A percentile compares a stretch with the other conserved stretches of the same genome.
Evolutionary conservation across 2,329 filamentous ascomycete species (phyloP).

Genomic region (Nigrograna mackinnonii): DNA sequence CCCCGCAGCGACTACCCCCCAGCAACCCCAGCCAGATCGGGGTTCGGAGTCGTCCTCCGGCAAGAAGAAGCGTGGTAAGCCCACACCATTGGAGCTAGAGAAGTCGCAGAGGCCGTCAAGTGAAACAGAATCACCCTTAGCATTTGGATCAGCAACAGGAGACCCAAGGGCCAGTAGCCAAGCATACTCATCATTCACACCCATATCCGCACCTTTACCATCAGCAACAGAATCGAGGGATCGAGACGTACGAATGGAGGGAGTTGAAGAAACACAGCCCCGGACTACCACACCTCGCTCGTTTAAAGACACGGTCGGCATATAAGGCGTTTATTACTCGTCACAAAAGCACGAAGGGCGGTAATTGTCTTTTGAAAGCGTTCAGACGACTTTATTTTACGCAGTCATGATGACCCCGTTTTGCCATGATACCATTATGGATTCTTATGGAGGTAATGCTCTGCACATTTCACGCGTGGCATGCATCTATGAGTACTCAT

Average conservation of each 20-base stretch:
- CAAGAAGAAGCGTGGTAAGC: slow-evolving; percentile 36
- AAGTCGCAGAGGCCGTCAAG: slow-evolving; percentile 25
- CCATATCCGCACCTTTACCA: slow-evolving; percentile 38
- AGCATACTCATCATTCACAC: slow-evolving; percentile 37
- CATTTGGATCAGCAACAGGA: slow-evolving; percentile 25
- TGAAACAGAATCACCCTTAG: slow-evolving; percentile 34
- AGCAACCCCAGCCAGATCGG: slow-evolving; percentile 24
- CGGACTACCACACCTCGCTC: slow-evolving; percentile 45
- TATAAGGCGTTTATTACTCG: slow-evolving; percentile 42
- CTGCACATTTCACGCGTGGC: slow-evolving; percentile 31
- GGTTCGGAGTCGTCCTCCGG: slow-evolving; percentile 38
- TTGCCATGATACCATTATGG: slow-evolving; percentile 36
- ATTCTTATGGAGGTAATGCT: slow-evolving; percentile 37
- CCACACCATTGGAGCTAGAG: slow-evolving; percentile 35
- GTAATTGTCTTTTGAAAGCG: slow-evolving; percentile 43
- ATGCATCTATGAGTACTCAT: slow-evolving; percentile 27
- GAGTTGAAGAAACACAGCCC: slow-evolving; percentile 40
- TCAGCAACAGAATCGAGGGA: slow-evolving; percentile 35
- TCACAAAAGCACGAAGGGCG: slow-evolving; percentile 41
- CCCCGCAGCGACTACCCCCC: slow-evolving; percentile 28
- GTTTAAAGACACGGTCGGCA: slow-evolving; percentile 49
- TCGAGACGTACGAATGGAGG: slow-evolving; percentile 39
- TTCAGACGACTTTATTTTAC: slow-evolving; percentile 41
- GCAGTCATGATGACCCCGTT: slow-evolving; percentile 42
- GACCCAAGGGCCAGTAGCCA: slow-evolving; percentile 30